Base-by-base conservation (phyloP, 2,329 filamentous ascomycete species). In the Colletotrichum scovillei region DNA sequence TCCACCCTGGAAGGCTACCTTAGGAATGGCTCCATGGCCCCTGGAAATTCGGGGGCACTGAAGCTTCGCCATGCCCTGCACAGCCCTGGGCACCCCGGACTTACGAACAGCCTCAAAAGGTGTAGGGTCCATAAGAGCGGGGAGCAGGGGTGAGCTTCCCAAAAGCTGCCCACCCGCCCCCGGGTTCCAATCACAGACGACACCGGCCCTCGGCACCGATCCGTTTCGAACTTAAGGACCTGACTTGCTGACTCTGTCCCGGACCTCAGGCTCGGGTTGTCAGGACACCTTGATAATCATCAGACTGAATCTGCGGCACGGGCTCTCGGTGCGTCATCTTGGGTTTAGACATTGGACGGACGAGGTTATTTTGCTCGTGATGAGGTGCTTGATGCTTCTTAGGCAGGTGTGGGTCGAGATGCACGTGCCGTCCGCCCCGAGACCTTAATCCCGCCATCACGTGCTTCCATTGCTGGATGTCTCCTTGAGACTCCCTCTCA, bases 31-130 rank as follows among this genome's bases (percentile, higher is more conserved):
- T 49, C 32, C 57, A 35, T 63, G 64, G 69, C 69, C 64, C 64
- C 65, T 49, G 58, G 59, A 53, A 59, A 42, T 46, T 49, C 38
- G 65, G 65, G 32, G 32, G 49, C 49, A 32, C 69, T 72, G 58
- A 63, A 63, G 69, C 63, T 72, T 59, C 42, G 65, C 69, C 69
- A 65, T 72, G 57, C 58, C 56, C 59, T 63, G 63, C 49, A 38
- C 49, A 64, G 69, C 65, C 65, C 65, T 69, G 53, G 60, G 28
- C 46, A 38, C 46, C 59, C 69, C 42, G 24, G 57, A 56, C 53
- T n/a, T 46, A 63, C 32, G 60, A 66, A 16, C 38, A 70, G 22
- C 32, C 42, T 35, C 63, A 8, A 38, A 19, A 30, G 42, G 42
- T 49, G 42, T 49, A 49, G 42, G 42, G 42, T 49, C 42, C 56